Evolutionary conservation across 2,329 filamentous ascomycete genomes (phyloP), one percentile per base, ranked within the genome.

Genomic region (Zasmidium angulare): DNA sequence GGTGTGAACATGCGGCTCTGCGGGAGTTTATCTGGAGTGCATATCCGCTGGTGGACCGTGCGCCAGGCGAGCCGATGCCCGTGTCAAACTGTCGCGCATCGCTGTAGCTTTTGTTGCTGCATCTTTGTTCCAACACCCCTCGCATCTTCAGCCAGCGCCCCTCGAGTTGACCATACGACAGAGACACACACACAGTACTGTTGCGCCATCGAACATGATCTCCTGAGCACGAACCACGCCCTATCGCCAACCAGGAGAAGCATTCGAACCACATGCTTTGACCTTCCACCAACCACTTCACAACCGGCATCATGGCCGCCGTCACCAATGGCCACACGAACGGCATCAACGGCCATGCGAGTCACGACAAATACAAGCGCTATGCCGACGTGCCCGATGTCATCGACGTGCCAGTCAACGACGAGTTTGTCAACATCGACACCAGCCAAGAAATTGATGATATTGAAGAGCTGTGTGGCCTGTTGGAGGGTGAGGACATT

Each of bases 401-500:
- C 58, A 85, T 88, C 70, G 85, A 86, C 69, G 86, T 88, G 69
- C 85, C 85, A 56, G 83, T 87, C 58, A 82, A 81, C 55, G 84
- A 86, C 68, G 81, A 84, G 71, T 82, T 92, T 71, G 95, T 99
- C 75, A 95, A 98, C 78, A 91, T 99, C 70, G 91, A 96, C 72
- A 86, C 98, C 55, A 89, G 93, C 72, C 91, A 93, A 65, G 86
- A 93, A 61, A 95, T 98, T 74, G 95, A 73, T 52, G 98, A 72
- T 91, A 59, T 58, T 91, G 20, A 96, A 90, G 95, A 99, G 78
- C 84, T 99, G 3, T 99, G 95, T 75, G 95, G 91, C 26, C 84
- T 99, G 53, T 86, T 99, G 64, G 93, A 99, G 78, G 96, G 95
- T 71, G 96, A 99, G 76, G 87, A 89, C 71, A 93, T 92, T 17